Evolutionary conservation across 2,329 filamentous ascomycete species (phyloP), one percentile per base, ranked within the genome.

Genomic region (Lachnellula occidentalis): DNA sequence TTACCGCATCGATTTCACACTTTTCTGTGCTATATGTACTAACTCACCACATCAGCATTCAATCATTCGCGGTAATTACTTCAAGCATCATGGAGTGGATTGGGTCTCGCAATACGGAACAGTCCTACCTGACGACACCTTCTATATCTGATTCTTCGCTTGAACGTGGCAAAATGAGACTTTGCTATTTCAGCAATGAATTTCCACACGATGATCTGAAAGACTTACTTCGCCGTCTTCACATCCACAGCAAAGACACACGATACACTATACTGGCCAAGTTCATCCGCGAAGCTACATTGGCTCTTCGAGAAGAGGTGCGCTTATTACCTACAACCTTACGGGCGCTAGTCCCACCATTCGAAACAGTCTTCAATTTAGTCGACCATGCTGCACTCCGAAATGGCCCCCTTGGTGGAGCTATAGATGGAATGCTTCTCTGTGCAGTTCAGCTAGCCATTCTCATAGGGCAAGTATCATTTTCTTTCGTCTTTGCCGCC

Each of bases 131-230:
- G 45, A 14, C 45, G 34, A 2, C 45, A 15, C 9, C 43, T 15
- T 46, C 15, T 5, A 11, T 7, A 21, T 36, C 34, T 36, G 34
- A 36, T 36, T 36, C 34, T 11, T 36, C 34, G 8, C 8, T 36
- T 36, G 34, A 61, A 22, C 21, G 31, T 34, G 22, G 21, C 54
- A 66, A 61, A 48, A 69, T 70, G 63, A 67, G 66, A 54, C 46
- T 77, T 36, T 49, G 69, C n/a, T 76, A 71, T 61, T 78, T 78
- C 63, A 70, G 72, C 58, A 76, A 77, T 54, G 75, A 78, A 56
- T 76, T 78, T 50, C 76, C 76, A 0, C 67, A 65, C n/a, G 75
- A 77, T 36, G 72, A 78, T 56, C 58, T 77, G 9, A 56, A 67
- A 22, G 61, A 69, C 22, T 57, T 78, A 0, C 66, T 74, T 45